Evolutionary conservation across 75 land plant species (phyloP).

Genomic region (Ceratopteris richardii): DNA sequence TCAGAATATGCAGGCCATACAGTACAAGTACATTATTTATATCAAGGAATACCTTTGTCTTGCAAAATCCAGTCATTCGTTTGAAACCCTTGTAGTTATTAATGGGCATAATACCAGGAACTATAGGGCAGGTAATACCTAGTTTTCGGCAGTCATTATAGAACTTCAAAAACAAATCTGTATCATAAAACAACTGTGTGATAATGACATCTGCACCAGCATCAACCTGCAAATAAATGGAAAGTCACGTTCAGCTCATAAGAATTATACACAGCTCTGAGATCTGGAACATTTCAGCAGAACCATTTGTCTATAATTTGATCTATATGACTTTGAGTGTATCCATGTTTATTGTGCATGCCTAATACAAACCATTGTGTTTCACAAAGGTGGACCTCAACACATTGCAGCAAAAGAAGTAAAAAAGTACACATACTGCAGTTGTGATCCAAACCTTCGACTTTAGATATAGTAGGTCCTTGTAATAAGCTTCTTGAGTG

Average conservation of each 20-base stretch:
- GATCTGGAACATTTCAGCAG: too few relatives aligned
- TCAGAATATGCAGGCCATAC: too few relatives aligned
- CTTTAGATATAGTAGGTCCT: slow-evolving; percentile 79
- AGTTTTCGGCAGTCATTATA: slow-evolving; percentile 90
- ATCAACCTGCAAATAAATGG: slow-evolving; percentile 65
- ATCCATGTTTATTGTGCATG: too few relatives aligned
- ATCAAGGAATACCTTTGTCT: slow-evolving; percentile 64
- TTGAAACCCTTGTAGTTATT: slow-evolving; percentile 88
- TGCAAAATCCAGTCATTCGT: slow-evolving; percentile 95
- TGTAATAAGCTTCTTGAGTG: slow-evolving; percentile 63
- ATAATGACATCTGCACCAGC: slow-evolving; percentile 91
- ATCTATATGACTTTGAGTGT: too few relatives aligned
- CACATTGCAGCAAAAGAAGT: too few relatives aligned
- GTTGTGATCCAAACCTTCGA: slow-evolving; percentile 55
- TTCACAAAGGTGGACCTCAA: too few relatives aligned
- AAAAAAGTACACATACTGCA: too few relatives aligned
- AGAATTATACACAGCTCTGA: too few relatives aligned
- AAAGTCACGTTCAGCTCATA: too few relatives aligned
- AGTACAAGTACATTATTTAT: too few relatives aligned
- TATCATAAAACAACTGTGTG: slow-evolving; percentile 92
- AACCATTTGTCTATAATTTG: too few relatives aligned
- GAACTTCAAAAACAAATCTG: slow-evolving; percentile 82
- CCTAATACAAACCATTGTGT: too few relatives aligned
- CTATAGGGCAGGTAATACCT: slow-evolving; percentile 89
- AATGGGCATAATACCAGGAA: slow-evolving; percentile 98